A percentile compares a stretch with the other conserved stretches of the same genome.
Evolutionary conservation across 2,329 filamentous ascomycete species (phyloP).

Genomic region (Tympanopsis confertula): DNA sequence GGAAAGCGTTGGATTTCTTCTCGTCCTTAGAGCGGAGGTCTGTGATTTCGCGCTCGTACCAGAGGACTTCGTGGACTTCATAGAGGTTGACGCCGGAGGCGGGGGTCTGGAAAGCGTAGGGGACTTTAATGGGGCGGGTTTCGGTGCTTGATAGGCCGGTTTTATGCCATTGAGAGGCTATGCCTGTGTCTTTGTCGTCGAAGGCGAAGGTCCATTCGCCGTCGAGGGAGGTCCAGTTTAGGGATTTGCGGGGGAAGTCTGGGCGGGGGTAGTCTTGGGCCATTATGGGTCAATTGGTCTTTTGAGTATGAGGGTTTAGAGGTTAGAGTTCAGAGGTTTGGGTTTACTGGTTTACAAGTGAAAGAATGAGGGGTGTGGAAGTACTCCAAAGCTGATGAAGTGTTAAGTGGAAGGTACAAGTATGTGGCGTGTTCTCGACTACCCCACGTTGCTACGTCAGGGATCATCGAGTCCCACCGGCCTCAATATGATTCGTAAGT

Average conservation of each 20-base stretch:
- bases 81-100: slow-evolving; percentile 51
- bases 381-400: no score
- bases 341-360: no score
- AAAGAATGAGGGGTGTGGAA: no score
- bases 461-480: no score
- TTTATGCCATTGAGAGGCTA: slow-evolving; percentile 38
- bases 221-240: slow-evolving; percentile 49
- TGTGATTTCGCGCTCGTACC: slow-evolving; percentile 45
- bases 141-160: slow-evolving; percentile 32
- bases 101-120: slow-evolving; percentile 53
- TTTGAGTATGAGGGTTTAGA: no score
- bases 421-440: no score
- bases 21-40: slow-evolving; percentile 34
- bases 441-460: no score
- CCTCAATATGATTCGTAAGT: no score
- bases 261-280: slow-evolving; percentile 42
- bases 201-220: slow-evolving; percentile 54
- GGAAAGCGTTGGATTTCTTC: slow-evolving; percentile 24
- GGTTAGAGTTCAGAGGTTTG: background rate
- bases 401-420: no score
- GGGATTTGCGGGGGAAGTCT: slow-evolving; percentile 43
- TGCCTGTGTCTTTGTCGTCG: slow-evolving; percentile 50
- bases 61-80: slow-evolving; percentile 54
- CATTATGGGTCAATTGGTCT: no score
- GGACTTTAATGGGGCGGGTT: slow-evolving; percentile 42